A percentile compares a stretch with the other conserved stretches of the same genome.
These are phyloP conservation scores for Dichomitus squalens DNA, from an alignment of 1,284 basidiomycete species.

Conservation along the genomic window DNA sequence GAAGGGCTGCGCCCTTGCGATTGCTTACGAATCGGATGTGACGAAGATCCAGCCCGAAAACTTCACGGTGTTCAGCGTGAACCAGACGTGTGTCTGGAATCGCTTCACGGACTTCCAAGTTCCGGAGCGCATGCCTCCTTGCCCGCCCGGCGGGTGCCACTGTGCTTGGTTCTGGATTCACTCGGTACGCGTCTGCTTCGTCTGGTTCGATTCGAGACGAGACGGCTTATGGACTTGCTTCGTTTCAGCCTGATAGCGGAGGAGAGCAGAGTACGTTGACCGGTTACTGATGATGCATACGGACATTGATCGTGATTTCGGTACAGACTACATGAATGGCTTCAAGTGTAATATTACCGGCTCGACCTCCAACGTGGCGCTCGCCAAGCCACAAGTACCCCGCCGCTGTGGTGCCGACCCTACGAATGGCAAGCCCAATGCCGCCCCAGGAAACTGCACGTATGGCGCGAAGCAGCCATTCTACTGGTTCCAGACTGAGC, in stretches of 20 bases:
- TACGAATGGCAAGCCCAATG: conserved; percentile 35
- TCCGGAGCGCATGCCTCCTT: conserved; percentile 68
- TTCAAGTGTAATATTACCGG: conserved; percentile 73
- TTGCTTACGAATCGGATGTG: conserved; percentile 68
- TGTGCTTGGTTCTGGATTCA: conserved; percentile 81
- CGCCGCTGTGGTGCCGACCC: conserved; percentile 62
- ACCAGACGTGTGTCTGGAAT: conserved; percentile 73
- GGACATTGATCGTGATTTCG: not conserved
- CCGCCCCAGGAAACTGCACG: conserved; percentile 63
- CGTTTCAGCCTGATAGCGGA: conserved; percentile 40
- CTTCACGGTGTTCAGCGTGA: conserved; percentile 74
- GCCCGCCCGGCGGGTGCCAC: conserved; percentile 63
- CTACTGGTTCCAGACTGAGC: conserved; percentile 65
- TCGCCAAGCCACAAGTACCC: conserved; percentile 52
- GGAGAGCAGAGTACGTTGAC: conserved; percentile 46
- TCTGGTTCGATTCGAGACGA: not conserved
- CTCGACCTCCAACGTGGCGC: conserved; percentile 49
- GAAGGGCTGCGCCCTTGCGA: conserved; percentile 68
- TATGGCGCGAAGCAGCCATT: conserved; percentile 66
- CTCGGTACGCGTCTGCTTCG: conserved; percentile 35
- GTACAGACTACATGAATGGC: conserved; percentile 69
- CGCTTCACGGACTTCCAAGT: conserved; percentile 67
- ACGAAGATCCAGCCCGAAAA: conserved; percentile 60
- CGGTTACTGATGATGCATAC: not conserved
- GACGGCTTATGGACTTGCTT: not conserved